phyloP scores from a whole-genome alignment of 2,329 filamentous ascomycete genomes.

The Phyllosticta citribraziliensis region DNA sequence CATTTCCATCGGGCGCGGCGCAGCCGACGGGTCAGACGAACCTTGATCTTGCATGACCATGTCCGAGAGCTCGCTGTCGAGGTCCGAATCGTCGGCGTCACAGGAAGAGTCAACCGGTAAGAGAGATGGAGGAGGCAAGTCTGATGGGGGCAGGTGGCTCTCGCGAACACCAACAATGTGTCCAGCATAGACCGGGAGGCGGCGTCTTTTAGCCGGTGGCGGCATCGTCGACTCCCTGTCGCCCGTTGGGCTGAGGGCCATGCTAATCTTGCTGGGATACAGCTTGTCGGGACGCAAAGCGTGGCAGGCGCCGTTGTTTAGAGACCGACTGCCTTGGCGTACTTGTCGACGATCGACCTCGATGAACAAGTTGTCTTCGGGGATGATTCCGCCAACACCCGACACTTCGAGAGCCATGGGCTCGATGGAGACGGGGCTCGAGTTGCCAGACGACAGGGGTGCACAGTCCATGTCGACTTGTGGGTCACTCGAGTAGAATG shows the following conservation, averaged over 20 bases:
- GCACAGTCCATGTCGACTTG: background rate
- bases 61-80: conserved; percentile 21
- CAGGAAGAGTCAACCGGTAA: conserved; percentile 29
- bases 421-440: background rate
- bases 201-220: background rate
- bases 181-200: background rate
- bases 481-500: background rate
- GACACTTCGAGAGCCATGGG: conserved; percentile 35
- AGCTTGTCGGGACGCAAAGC: background rate
- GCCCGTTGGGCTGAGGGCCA: background rate
- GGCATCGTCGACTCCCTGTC: background rate
- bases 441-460: background rate
- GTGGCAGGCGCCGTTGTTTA: background rate
- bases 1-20: conserved; percentile 16
- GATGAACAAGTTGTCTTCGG: conserved; percentile 45
- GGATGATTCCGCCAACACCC: conserved; percentile 52
- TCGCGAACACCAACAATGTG: conserved; percentile 54
- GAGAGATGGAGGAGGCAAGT: conserved; percentile 36
- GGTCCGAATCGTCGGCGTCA: conserved; percentile 27
- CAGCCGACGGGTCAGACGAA: conserved; percentile 12
- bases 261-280: background rate
- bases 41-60: background rate
- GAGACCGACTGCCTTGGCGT: conserved; percentile 10
- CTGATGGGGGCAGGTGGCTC: conserved; percentile 45
- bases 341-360: conserved; percentile 30